Conservation (phyloP, 208 protist genomes). For the Leishmania turanica region DNA sequence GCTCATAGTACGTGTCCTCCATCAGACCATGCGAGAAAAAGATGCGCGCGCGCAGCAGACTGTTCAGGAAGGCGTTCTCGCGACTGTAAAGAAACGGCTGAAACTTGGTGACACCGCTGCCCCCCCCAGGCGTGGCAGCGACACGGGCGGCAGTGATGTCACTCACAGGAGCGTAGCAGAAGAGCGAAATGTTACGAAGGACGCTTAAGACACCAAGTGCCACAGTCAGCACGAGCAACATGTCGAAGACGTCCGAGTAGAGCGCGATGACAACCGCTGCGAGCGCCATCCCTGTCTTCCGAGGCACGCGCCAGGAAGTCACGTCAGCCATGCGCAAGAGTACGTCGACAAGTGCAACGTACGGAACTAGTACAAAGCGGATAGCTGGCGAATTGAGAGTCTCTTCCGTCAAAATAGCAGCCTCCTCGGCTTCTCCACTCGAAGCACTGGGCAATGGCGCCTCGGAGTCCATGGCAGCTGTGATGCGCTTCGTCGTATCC, state of each 20-base stretch:
- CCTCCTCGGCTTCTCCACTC: neutral
- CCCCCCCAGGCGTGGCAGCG: slow-evolving; percentile 28
- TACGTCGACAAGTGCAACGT: slow-evolving; percentile 68
- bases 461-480: slow-evolving; percentile 13
- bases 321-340: slow-evolving; percentile 57
- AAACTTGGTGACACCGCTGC: slow-evolving; percentile 23
- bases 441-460: slow-evolving; percentile 4
- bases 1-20: slow-evolving; percentile 81
- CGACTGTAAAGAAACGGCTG: slow-evolving; percentile 71
- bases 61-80: slow-evolving; percentile 73
- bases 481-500: neutral
- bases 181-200: slow-evolving; percentile 50
- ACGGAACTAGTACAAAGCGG: slow-evolving; percentile 78
- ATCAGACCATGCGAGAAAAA: slow-evolving; percentile 84
- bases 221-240: slow-evolving; percentile 47
- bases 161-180: slow-evolving; percentile 55
- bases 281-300: slow-evolving; percentile 65
- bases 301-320: slow-evolving; percentile 62
- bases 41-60: slow-evolving; percentile 65
- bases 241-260: slow-evolving; percentile 50
- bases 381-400: slow-evolving; percentile 50
- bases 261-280: slow-evolving; percentile 49
- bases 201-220: slow-evolving; percentile 39
- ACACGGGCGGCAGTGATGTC: slow-evolving; percentile 16
- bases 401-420: slow-evolving; percentile 9